Percentiles rank a stretch among this genome's conserved stretches.
Conservation (phyloP, 768 basidiomycete species). For the Mycena galericulata region DNA sequence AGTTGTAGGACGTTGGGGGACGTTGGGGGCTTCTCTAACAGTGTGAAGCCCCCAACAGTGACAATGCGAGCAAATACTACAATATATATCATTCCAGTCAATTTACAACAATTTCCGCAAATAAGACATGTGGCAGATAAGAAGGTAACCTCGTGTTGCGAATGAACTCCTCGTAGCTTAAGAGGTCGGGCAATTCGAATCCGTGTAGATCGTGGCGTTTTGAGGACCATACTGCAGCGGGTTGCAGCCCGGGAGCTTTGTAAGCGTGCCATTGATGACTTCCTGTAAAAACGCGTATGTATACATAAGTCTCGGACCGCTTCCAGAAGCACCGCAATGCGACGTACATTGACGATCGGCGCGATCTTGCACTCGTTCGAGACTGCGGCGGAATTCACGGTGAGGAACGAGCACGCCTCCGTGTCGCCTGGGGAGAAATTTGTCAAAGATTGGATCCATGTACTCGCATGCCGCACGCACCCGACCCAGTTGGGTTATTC, state of each 20-base stretch:
- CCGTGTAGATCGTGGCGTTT: neutral
- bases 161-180: no score
- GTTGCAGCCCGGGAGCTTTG: constrained; percentile 19
- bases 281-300: neutral
- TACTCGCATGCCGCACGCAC: constrained; percentile 6
- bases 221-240: constrained; percentile 12
- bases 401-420: constrained; percentile 55
- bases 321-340: no score
- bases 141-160: neutral
- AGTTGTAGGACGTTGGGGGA: no score
- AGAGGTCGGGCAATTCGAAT: constrained; percentile 6
- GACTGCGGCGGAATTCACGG: constrained; percentile 41
- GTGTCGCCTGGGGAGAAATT: constrained; percentile 46
- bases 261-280: no score
- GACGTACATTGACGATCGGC: constrained; percentile 36
- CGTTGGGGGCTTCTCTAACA: no score
- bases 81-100: no score
- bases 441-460: neutral
- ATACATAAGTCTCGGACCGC: neutral
- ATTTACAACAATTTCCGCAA: no score
- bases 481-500: constrained; percentile 48
- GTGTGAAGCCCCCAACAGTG: no score
- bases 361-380: constrained; percentile 49
- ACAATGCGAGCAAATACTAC: no score
- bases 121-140: no score